A percentile compares a stretch with the other conserved stretches of the same genome.
Conservation (phyloP, 768 basidiomycete genomes). For the Suillus spraguei region DNA sequence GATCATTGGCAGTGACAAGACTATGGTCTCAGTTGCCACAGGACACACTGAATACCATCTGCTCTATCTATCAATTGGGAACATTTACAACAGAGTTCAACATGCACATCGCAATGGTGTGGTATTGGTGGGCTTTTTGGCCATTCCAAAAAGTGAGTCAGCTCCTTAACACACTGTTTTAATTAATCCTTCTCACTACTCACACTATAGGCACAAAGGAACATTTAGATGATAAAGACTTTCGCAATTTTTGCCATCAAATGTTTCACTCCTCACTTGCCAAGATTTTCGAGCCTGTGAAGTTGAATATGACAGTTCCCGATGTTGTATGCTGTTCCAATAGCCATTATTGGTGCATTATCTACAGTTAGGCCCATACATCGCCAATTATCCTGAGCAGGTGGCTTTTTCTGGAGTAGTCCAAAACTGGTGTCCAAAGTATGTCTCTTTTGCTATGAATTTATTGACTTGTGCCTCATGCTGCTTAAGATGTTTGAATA, state of each 20-base stretch:
- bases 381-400: conserved; percentile 45
- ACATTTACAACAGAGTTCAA: too few species aligned
- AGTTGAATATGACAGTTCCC: conserved; percentile 28
- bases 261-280: conserved; percentile 34
- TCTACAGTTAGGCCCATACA: conserved; percentile 41
- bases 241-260: conserved; percentile 29
- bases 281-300: conserved; percentile 26
- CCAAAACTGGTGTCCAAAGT: conserved; percentile 33
- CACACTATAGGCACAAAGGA: conserved; percentile 18
- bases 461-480: too few species aligned
- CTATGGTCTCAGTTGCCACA: conserved; percentile 36
- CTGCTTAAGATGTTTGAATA: conserved; percentile 28
- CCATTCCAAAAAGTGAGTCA: too few species aligned
- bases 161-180: too few species aligned
- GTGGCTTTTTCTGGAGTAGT: too few species aligned
- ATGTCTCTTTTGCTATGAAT: too few species aligned
- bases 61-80: too few species aligned
- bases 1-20: conserved; percentile 42
- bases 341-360: conserved; percentile 28
- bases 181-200: too few species aligned
- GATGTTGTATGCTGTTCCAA: conserved; percentile 29
- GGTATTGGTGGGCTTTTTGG: too few species aligned
- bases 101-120: too few species aligned
- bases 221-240: conserved; percentile 17
- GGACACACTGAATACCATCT: too few species aligned